Conservation (phyloP, 2,329 filamentous ascomycete species). For the Diplodia sapinea region DNA sequence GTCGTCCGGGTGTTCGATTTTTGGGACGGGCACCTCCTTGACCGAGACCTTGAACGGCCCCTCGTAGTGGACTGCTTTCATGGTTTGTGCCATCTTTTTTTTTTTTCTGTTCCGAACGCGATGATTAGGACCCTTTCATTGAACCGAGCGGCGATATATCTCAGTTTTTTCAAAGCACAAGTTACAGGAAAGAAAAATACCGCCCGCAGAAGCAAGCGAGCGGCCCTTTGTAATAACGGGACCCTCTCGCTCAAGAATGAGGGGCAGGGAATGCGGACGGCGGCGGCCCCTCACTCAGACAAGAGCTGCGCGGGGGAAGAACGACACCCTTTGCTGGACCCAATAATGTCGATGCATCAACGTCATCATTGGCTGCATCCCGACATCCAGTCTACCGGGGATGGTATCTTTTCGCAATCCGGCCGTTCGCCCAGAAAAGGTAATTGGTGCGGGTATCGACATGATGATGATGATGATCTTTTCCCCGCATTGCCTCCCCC, state of each 20-base stretch:
- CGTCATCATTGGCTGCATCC: background rate
- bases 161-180: background rate
- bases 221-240: background rate
- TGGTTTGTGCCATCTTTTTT: constrained; percentile 45
- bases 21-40: constrained; percentile 63
- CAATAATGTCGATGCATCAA: background rate
- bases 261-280: background rate
- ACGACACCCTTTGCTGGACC: background rate
- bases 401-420: background rate
- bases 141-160: background rate
- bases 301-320: background rate
- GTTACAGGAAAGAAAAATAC: too few species aligned
- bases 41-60: constrained; percentile 68
- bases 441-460: background rate
- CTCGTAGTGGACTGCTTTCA: constrained; percentile 69
- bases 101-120: background rate
- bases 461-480: background rate
- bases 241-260: background rate
- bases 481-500: background rate
- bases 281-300: background rate
- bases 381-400: background rate
- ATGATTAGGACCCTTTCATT: background rate
- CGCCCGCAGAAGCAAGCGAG: background rate
- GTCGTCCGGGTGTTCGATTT: constrained; percentile 68
- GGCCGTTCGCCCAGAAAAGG: background rate